Base-by-base conservation (phyloP, 305 asterid species). In the Ajuga reptans region DNA sequence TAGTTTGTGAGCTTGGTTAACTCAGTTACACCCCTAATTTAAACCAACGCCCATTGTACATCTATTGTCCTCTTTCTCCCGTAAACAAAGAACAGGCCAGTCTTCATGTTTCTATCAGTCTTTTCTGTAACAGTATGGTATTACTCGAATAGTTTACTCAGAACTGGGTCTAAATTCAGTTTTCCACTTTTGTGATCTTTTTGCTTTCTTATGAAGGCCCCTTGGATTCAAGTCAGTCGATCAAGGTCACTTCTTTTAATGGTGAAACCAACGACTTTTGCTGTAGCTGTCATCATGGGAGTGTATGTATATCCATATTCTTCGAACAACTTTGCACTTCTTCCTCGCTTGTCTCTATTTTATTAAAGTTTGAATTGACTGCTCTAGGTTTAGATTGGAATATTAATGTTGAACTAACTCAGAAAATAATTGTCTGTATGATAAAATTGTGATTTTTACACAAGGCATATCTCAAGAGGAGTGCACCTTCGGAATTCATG, bases 151-250 rank as follows among this genome's bases (percentile, higher is more conserved):
- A 33, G n/a, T 67, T n/a, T n/a, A n/a, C n/a, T n/a, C n/a, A n/a
- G n/a, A n/a, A n/a, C n/a, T n/a, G n/a, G n/a, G n/a, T n/a, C n/a
- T n/a, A n/a, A n/a, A n/a, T n/a, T n/a, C n/a, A n/a, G n/a, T n/a
- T n/a, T n/a, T n/a, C n/a, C n/a, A n/a, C n/a, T n/a, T n/a, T n/a
- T n/a, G n/a, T n/a, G n/a, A n/a, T n/a, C n/a, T n/a, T n/a, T n/a
- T 51, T 76, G 62, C 69, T 14, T n/a, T 12, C 57, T 41, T 68
- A 45, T 79, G 73, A 70, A 89, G 98, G 98, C 90, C 68, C 98
- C 97, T 18, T 92, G 96, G 96, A 90, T 92, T 77, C 98, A 92
- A 85, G 95, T 92, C 70, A 92, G 97, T 83, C 81, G 87, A 80
- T 90, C 98, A 66, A 83, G 96, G 71, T 79, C 93, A 14, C 84